Conservation (phyloP, 1,284 basidiomycete genomes). For the Tranzscheliella williamsii region DNA sequence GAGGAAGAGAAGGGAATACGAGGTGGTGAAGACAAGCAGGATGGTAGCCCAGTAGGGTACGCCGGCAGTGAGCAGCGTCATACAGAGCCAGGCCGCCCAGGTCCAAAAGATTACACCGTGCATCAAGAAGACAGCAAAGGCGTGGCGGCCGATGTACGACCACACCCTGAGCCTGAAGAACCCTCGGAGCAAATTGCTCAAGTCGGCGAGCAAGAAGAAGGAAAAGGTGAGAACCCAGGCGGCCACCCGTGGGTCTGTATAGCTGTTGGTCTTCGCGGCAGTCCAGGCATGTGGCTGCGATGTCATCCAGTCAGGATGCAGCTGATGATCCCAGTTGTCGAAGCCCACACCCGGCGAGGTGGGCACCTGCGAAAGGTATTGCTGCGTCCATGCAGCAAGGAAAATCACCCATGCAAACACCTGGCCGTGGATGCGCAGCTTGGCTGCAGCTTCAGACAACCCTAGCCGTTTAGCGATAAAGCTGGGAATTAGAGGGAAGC, state of each 20-base stretch:
- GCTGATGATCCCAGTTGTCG: constrained; percentile 27
- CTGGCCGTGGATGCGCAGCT: constrained; percentile 38
- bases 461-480: constrained; percentile 8
- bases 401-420: constrained; percentile 50
- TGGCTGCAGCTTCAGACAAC: constrained; percentile 19
- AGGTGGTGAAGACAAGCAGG: constrained; percentile 43
- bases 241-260: constrained; percentile 36
- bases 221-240: constrained; percentile 40
- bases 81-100: constrained; percentile 46
- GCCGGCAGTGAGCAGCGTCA: constrained; percentile 32
- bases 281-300: constrained; percentile 24
- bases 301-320: constrained; percentile 43
- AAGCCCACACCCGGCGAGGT: constrained; percentile 18
- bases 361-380: constrained; percentile 36
- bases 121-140: constrained; percentile 49
- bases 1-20: constrained; percentile 33
- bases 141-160: constrained; percentile 45
- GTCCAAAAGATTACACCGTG: constrained; percentile 54
- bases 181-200: constrained; percentile 35
- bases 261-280: constrained; percentile 13
- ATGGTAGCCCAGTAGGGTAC: constrained; percentile 51
- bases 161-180: constrained; percentile 49
- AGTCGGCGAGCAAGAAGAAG: constrained; percentile 49
- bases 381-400: constrained; percentile 33
- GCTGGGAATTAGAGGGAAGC: constrained; percentile 34